Base-by-base conservation (phyloP, 2,329 filamentous ascomycete genomes). In the Pseudovirgaria hyperparasitica region DNA sequence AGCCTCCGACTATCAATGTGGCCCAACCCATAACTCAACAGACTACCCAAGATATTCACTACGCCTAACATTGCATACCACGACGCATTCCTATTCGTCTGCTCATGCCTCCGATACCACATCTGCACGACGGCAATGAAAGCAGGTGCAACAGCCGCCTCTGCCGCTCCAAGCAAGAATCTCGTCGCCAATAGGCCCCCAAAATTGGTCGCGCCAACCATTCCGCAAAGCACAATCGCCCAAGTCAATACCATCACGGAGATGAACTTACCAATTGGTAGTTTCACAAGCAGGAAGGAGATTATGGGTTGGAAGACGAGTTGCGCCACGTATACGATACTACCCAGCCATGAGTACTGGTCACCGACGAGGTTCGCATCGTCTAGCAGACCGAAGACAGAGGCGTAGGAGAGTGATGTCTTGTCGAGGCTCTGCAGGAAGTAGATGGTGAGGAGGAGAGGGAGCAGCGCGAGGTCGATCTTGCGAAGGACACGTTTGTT, bases 91-190 rank as follows among this genome's bases (percentile, higher is more conserved):
- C 67, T 47, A 16, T 63, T 36, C 0, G 67, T 67, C 44, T 72
- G 68, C 38, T 72, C 70, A 31, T 60, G 56, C 27, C 69, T 58
- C 22, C 66, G 59, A 56, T 67, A 76, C 70, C 70, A 76, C 65
- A 72, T 72, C 27, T 48, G 63, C 53, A 68, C 68, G 26, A 75
- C 68, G 2, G 62, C 43, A 11, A 53, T 50, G 26, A 57, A 52
- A 6, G 45, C 46, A 6, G 46, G 46, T 12, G 46, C 46, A 18
- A 61, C 54, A 24, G 67, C 68, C 0, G 75, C 67, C 48, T 82
- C 76, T 40, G 80, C 80, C 26, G 76, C 65, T 26, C 77, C 77
- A 4, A 82, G 62, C 6, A 82, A 51, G 1, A 70, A 76, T 5
- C 77, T 65, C 3, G 76, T 67, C 0, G 60, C 52, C n/a, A 77